Conservation (phyloP, 176 grass and related monocot genomes). For the Lolium perenne region DNA sequence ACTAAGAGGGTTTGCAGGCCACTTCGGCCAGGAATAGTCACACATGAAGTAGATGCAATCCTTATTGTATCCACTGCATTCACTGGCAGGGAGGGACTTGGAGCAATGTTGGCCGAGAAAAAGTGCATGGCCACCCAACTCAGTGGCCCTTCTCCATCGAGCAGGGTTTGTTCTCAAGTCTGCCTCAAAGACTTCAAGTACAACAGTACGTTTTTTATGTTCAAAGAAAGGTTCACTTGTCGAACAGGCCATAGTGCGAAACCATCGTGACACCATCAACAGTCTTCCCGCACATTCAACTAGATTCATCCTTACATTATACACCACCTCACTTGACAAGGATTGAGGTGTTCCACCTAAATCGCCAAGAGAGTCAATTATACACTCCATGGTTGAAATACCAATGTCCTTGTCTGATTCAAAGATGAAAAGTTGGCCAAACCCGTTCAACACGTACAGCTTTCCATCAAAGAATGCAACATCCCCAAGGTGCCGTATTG, state of each 20-base stretch:
- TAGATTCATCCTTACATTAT: not conserved
- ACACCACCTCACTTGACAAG: not conserved
- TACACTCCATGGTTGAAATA: not conserved
- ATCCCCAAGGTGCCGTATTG: not conserved
- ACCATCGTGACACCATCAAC: not conserved
- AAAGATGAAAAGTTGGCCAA: not conserved
- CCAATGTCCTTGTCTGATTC: not conserved
- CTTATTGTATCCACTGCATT: not conserved
- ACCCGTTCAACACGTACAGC: not conserved
- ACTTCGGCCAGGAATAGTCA: not conserved
- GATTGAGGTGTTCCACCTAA: not conserved
- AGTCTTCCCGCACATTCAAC: not conserved
- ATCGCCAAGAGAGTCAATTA: not conserved
- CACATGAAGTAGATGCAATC: slow-evolving; percentile 18
- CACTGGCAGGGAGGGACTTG: not conserved
- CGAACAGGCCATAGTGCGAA: not conserved
- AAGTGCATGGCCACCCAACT: not conserved
- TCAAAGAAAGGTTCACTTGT: not conserved
- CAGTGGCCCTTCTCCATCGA: not conserved
- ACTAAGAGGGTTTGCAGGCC: not conserved
- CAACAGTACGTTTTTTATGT: not conserved
- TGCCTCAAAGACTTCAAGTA: not conserved
- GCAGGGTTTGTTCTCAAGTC: not conserved
- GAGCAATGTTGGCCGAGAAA: not conserved
- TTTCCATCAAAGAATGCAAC: slow-evolving; percentile 22